Percentiles rank a stretch among this genome's conserved stretches.
phyloP scores from a whole-genome alignment of 1,284 basidiomycete genomes.

The Marasmius tenuissimus region DNA sequence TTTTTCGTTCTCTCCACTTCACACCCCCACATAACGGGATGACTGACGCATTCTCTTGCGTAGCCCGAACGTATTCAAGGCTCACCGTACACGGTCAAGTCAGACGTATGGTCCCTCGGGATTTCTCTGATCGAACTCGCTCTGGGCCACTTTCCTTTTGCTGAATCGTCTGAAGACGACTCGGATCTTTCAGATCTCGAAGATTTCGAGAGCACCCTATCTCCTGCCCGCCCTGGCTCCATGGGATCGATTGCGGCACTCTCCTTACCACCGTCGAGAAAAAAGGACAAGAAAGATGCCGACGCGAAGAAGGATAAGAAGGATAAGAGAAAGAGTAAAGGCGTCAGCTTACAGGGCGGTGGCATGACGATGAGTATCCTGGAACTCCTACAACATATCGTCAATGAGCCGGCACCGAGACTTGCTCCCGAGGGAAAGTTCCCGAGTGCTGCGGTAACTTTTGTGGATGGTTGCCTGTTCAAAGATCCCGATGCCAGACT shows the following conservation, averaged over 20 bases:
- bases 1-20: constrained; percentile 9
- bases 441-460: constrained; percentile 69
- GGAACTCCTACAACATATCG: constrained; percentile 96
- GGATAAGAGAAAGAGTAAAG: constrained; percentile 66
- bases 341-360: constrained; percentile 86
- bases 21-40: constrained; percentile 1
- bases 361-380: constrained; percentile 97
- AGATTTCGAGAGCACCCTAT: constrained; percentile 50
- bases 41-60: constrained; percentile 11
- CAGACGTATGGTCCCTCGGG: constrained; percentile 96
- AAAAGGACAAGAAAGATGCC: constrained; percentile 28
- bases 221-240: constrained; percentile 51
- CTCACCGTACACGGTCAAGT: constrained; percentile 95
- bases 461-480: constrained; percentile 81
- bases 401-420: constrained; percentile 91
- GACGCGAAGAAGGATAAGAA: constrained; percentile 38
- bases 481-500: constrained; percentile 80
- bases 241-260: constrained; percentile 22
- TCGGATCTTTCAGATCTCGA: constrained; percentile 71
- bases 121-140: constrained; percentile 95
- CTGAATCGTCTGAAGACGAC: constrained; percentile 62
- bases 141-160: constrained; percentile 91
- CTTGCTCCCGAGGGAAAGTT: constrained; percentile 73
- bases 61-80: constrained; percentile 99
- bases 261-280: constrained; percentile 20